Evolutionary conservation across 768 basidiomycete species (phyloP), one percentile per base, ranked within the genome.

Genomic region (Xanthoconium purpureum): DNA sequence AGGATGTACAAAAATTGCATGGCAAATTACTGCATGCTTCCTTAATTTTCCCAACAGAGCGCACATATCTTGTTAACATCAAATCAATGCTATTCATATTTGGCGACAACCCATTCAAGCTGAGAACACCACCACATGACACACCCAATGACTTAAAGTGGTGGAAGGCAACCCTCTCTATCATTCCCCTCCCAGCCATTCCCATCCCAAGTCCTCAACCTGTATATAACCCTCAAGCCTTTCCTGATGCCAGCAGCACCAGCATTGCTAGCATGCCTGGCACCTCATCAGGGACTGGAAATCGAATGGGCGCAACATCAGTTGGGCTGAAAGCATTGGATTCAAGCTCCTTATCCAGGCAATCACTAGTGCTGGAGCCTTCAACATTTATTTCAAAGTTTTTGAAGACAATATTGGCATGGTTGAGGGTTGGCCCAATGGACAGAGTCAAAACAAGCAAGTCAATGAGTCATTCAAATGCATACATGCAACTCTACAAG

Each of bases 211-310:
- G 28, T 13, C 43, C 13, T 48, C 3, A 17, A 9, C 2, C 24
- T 24, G 24, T 24, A 2, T 24, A 24, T 24, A 4, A 24, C 24
- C 24, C 24, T 24, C 4, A 4, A 24, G 54, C 58, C 0, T 81
- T 64, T 65, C 81, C 75, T 0, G 74, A 82, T 60, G 77, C 78
- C 1, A 79, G 77, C 2, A 0, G 43, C 6, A 15, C 13, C 9
- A 12, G 43, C 5, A 44, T 44, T n/a, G n/a, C n/a, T 77, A 74
- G 77, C 33, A 67, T 9, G 72, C 74, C 0, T 77, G 72, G 71
- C 9, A 46, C 0, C 71, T 77, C 17, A 32, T 62, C 2, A 67
- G 66, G 1, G 70, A 67, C 0, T 78, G 75, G 77, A 47, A 68
- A 15, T 3, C 10, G 0, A 8, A 29, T 1, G 60, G 67, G 20